Conservation (phyloP, 2,329 filamentous ascomycete species). For the Monilinia laxa region DNA sequence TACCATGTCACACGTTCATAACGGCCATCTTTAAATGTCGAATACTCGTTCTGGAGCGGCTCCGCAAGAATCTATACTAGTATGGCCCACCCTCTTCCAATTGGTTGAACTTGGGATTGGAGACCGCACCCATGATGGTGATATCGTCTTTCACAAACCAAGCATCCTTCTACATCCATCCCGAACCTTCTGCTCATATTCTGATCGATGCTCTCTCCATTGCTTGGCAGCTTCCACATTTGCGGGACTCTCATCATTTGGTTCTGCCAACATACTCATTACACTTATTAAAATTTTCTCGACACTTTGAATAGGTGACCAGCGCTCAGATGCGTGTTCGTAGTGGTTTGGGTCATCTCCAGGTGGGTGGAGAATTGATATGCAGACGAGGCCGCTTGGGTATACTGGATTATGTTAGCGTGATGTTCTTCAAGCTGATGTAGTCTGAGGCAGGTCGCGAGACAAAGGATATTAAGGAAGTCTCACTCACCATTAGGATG, state of each 20-base stretch:
- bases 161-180: conserved; percentile 77
- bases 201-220: conserved; percentile 80
- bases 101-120: neutral
- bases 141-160: conserved; percentile 56
- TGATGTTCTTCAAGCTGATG: neutral
- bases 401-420: conserved; percentile 63
- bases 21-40: neutral
- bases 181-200: conserved; percentile 85
- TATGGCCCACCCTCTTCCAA: neutral
- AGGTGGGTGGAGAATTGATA: conserved; percentile 94
- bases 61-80: neutral
- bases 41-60: neutral
- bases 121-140: neutral
- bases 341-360: conserved; percentile 98
- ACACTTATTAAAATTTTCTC: conserved; percentile 97
- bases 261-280: conserved; percentile 97
- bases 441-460: neutral
- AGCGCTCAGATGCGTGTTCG: conserved; percentile 91
- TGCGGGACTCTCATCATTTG: conserved; percentile 94
- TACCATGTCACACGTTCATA: too few relatives aligned
- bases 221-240: conserved; percentile 96
- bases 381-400: conserved; percentile 87
- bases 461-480: conserved; percentile 6
- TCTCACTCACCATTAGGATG: conserved; percentile 82
- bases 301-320: conserved; percentile 94